Base-by-base conservation (phyloP, 495 filamentous ascomycete species). In the Aspergillus coremiiformis region DNA sequence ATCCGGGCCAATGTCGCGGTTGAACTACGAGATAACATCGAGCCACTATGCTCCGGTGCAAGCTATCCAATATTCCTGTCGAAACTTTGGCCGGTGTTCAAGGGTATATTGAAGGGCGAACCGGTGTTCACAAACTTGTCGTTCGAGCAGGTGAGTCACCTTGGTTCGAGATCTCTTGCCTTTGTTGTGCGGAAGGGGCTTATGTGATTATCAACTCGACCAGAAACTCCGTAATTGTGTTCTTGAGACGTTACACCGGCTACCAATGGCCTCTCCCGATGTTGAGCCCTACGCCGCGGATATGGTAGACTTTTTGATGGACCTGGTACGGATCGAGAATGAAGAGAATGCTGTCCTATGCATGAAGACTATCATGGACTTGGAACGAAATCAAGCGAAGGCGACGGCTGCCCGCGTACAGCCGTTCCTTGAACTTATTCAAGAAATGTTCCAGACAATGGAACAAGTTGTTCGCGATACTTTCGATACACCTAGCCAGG, bases 301-400 rank as follows among this genome's bases (percentile, higher is more conserved):
- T 53, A 81, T 95, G 53, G 90, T 95, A 32, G 89, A 95, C 60
- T 75, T 92, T 52, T 70, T 96, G 52, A 93, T 97, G 87, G 75
- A 78, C 27, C 74, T 99, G 22, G 89, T 95, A 47, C 83, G 84
- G 51, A 83, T 80, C 39, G 94, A 99, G 64, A 99, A 99, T 59
- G 94, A 99, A 65, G 94, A 99, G 39, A 99, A 99, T 74, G 94
- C 91, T 2, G 88, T 95, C 12, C 75, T 99, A 49, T 96, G 91
- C 63, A 91, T 99, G 77, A 97, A 97, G 74, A 95, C 90, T 1
- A 87, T 95, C 47, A 95, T 95, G 78, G 93, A 99, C 61, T 81
- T 96, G 63, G 87, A 92, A 76, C 82, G 94, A 20, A 87, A 95
- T 61, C 95, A 96, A 60, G 80, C 85, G 30, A 93, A 90, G 71